phyloP scores from a whole-genome alignment of 345 rosid species.

The Bretschneidera sinensis region DNA sequence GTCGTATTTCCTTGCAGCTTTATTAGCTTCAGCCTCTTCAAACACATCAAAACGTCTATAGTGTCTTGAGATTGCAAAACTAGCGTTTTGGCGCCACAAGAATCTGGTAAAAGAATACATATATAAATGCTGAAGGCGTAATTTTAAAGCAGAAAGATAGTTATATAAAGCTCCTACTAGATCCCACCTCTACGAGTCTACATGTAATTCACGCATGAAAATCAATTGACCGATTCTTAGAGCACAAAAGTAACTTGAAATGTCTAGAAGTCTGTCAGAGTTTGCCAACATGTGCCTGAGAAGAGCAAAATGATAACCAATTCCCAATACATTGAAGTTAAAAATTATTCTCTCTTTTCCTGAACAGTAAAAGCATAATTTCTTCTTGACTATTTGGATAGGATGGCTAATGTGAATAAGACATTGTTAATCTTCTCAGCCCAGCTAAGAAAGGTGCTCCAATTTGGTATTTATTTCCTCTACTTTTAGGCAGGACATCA shows the following conservation, averaged over 20 bases:
- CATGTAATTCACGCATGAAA: not conserved
- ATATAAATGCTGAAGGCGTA: not conserved
- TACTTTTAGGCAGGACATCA: no score
- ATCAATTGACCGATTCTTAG: not conserved
- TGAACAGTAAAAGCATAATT: no score
- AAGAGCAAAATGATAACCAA: no score
- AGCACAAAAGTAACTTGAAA: no score
- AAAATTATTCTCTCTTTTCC: no score
- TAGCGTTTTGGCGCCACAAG: constrained; percentile 75
- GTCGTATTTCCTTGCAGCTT: constrained; percentile 79
- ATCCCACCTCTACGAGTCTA: not conserved
- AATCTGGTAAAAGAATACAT: constrained; percentile 37
- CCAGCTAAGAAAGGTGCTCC: no score
- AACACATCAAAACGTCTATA: constrained; percentile 81
- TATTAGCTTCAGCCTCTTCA: constrained; percentile 87
- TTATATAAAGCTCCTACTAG: constrained; percentile 3
- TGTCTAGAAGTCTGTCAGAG: not conserved
- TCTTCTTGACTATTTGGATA: no score
- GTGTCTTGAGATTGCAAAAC: constrained; percentile 78
- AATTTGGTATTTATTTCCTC: no score
- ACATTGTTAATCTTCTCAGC: no score
- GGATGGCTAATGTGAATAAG: no score
- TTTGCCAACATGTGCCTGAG: no score
- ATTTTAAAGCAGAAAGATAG: not conserved
- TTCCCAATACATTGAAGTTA: no score